Evolutionary conservation across 495 filamentous ascomycete genomes (phyloP), one percentile per base, ranked within the genome.

Genomic region (Xylaria curta): DNA sequence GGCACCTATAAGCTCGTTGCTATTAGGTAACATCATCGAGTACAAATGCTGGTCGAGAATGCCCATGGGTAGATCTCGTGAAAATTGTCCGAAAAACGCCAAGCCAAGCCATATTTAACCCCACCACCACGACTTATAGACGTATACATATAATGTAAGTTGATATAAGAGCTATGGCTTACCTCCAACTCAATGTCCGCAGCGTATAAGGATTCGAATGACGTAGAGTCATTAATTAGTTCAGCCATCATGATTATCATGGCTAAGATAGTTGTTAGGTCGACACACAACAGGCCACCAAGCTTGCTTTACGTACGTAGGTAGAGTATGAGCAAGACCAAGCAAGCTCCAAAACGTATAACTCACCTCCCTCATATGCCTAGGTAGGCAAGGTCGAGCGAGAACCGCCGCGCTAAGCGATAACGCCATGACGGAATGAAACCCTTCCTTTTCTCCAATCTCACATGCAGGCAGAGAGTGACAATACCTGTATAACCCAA

Each of bases 361-460:
- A 64, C 15, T 24, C 61, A 47, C 56, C 21, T 33, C 54, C 26
- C 5, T 21, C 15, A n/a, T 17, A 19, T 49, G 6, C 46, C 46
- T 28, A 56, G 21, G 51, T 56, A 56, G 13, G 51, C 8, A 38
- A 38, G 36, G 36, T 38, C 36, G 36, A 38, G 36, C 36, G 36
- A 38, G 36, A 17, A 65, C n/a, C 61, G n/a, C 61, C 42, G 61
- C 61, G 61, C 61, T 65, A 65, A 46, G 61, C 61, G 61, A 65
- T n/a, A 47, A 31, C 21, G 15, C 9, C 60, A n/a, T 24, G 9
- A 42, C 60, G 26, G 24, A 44, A 42, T 40, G 36, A 38, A 38
- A 38, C 36, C 36, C 33, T 36, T 7, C 36, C 36, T 38, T 38
- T 38, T 38, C 36, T 38, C 36, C 36, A 38, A 38, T 38, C 36